Evolutionary conservation across 108 stramenopile species (phyloP).

Genomic region (Cafeteria roenbergensis): DNA sequence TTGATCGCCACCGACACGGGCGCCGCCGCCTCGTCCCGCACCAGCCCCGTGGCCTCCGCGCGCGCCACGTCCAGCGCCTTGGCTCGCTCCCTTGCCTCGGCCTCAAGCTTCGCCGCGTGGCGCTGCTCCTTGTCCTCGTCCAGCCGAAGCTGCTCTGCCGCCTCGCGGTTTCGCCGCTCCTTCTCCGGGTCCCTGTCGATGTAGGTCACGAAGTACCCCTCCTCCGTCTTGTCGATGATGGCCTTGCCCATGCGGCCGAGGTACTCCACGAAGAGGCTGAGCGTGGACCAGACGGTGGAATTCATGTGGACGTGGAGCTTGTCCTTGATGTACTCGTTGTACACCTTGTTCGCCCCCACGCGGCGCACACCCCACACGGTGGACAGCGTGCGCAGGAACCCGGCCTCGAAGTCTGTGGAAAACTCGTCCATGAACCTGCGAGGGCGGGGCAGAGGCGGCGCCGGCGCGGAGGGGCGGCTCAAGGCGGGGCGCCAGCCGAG

Average conservation of each 20-base stretch:
- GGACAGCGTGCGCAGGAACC: constrained; percentile 66
- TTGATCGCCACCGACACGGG: no score
- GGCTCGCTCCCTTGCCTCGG: no score
- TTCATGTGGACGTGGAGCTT: constrained; percentile 96
- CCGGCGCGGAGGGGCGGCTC: no score
- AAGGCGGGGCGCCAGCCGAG: no score
- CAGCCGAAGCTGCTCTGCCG: neutral
- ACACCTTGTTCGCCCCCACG: constrained; percentile 84
- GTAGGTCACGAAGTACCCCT: constrained; percentile 88
- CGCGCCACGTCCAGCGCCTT: no score
- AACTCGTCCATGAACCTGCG: constrained; percentile 59
- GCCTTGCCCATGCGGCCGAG: constrained; percentile 77
- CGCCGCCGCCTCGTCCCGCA: no score
- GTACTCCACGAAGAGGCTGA: constrained; percentile 86
- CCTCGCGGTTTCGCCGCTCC: constrained; percentile 28
- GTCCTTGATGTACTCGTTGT: constrained; percentile 92
- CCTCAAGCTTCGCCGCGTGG: no score
- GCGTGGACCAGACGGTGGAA: constrained; percentile 79
- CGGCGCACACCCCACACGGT: constrained; percentile 75
- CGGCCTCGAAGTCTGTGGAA: constrained; percentile 63
- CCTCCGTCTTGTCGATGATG: constrained; percentile 84
- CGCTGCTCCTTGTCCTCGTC: constrained; percentile 13
- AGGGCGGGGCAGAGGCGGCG: no score
- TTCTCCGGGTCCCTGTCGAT: constrained; percentile 69
- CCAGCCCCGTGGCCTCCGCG: no score